Evolutionary conservation across 2,329 filamentous ascomycete genomes (phyloP), one percentile per base, ranked within the genome.

Genomic region (Colletotrichum lentis): DNA sequence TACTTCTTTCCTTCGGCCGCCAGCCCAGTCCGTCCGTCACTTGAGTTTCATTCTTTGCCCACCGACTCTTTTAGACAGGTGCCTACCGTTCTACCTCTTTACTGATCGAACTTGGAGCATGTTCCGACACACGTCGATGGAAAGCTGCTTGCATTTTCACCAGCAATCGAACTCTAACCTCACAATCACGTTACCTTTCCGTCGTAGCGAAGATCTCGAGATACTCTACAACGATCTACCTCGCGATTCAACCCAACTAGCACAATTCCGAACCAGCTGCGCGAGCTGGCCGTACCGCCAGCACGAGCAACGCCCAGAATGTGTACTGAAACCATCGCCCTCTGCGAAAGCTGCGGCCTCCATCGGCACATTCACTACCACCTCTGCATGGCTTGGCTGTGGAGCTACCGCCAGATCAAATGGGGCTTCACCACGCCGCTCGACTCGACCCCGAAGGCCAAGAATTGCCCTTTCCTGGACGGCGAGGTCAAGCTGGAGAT

Each of bases 331-430:
- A 43, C 47, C 27, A 64, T 69, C 20, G 64, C 71, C 39, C 47
- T 67, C 43, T 72, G 71, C 57, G 49, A 53, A 27, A 56, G 39
- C 44, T 72, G 71, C 60, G 64, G 67, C 10, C 69, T 69, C 50
- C 24, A 62, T 35, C 69, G 71, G 35, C 55, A 67, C 53, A 71
- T 72, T 24, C 44, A 60, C 66, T 72, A 66, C 56, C 49, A 64
- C 2, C 70, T 35, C 27, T 72, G 71, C 44, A 31, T 41, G 12
- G 39, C 50, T 16, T 69, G 67, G 58, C 18, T 64, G 35, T 44
- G 35, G 59, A 41, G n/a, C 52, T 71, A 52, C 49, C 46, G 53
- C 18, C 43, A 52, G 35, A 61, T 69, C 46, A 57, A 47, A 41
- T 68, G 41, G 60, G 56, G 43, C 35, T 70, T 71, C 44, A 37